These are phyloP conservation scores for Patellaria atrata DNA, from an alignment of 495 filamentous ascomycete genomes.

Conservation along the genomic window DNA sequence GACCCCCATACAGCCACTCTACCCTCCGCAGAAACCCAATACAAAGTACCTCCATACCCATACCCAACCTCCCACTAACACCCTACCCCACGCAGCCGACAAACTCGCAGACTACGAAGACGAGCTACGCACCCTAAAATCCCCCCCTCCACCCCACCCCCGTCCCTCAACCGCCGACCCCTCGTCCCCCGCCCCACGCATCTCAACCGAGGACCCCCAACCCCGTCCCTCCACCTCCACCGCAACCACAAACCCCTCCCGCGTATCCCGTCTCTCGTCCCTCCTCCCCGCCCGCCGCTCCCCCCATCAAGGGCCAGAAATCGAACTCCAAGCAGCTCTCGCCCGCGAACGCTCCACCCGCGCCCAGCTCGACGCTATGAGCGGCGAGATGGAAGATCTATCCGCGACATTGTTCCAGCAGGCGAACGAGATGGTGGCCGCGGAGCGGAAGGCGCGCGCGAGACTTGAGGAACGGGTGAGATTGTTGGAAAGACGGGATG, in stretches of 20 bases:
- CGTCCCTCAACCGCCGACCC: constrained; percentile 3
- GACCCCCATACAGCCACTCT: not conserved
- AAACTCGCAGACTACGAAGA: constrained; percentile 93
- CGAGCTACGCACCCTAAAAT: constrained; percentile 54
- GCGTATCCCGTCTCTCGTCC: constrained; percentile 37
- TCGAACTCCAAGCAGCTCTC: constrained; percentile 56
- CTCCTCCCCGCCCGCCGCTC: constrained; percentile 9
- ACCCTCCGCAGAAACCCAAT: too few species aligned
- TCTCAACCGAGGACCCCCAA: constrained; percentile 23
- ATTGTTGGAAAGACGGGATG: constrained; percentile 59
- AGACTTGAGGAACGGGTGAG: constrained; percentile 56
- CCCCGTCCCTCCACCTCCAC: constrained; percentile 28
- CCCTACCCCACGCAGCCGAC: constrained; percentile 34
- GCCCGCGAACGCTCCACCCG: constrained; percentile 57
- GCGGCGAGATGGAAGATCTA: constrained; percentile 77
- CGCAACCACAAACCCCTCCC: constrained; percentile 25
- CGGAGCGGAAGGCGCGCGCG: constrained; percentile 67
- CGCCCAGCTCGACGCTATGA: constrained; percentile 50
- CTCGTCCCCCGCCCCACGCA: constrained; percentile 13
- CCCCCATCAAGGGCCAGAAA: constrained; percentile 14
- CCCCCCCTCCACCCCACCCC: constrained; percentile 23
- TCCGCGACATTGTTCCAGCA: constrained; percentile 76
- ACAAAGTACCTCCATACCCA: too few species aligned
- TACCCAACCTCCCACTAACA: not conserved
- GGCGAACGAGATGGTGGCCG: constrained; percentile 94